Evolutionary conservation across 208 protist species (phyloP).

Genomic region (Herpetomonas tarakana): DNA sequence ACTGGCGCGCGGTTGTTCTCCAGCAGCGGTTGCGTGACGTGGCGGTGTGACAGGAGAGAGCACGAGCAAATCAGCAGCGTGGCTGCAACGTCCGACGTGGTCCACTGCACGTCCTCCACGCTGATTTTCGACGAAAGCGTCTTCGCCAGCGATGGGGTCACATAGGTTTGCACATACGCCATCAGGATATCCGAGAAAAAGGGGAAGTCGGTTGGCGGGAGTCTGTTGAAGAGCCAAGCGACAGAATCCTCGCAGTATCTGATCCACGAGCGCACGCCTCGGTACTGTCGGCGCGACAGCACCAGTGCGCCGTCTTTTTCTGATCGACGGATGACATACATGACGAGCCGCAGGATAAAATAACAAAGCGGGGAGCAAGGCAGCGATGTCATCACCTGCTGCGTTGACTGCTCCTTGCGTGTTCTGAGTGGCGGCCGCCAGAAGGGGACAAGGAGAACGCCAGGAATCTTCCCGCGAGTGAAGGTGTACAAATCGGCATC

Average conservation of each 20-base stretch:
- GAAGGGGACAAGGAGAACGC: slow-evolving; percentile 70
- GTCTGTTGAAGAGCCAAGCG: slow-evolving; percentile 5
- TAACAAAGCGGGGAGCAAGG: slow-evolving; percentile 70
- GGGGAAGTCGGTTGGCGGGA: slow-evolving; percentile 28
- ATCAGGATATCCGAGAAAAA: slow-evolving; percentile 44
- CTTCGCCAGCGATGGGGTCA: slow-evolving; percentile 22
- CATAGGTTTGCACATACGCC: slow-evolving; percentile 57
- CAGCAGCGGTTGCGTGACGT: slow-evolving; percentile 15
- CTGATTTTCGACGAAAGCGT: slow-evolving; percentile 14
- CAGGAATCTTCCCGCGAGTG: slow-evolving; percentile 39
- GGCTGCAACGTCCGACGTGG: slow-evolving; percentile 25
- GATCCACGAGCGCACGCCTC: slow-evolving; percentile 3
- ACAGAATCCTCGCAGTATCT: slow-evolving; percentile 8
- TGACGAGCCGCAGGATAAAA: slow-evolving; percentile 67
- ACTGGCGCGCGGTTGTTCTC: slow-evolving; percentile 27
- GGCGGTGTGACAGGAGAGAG: slow-evolving; percentile 22
- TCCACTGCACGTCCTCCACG: slow-evolving; percentile 47
- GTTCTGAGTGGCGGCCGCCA: slow-evolving; percentile 79
- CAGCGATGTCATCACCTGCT: slow-evolving; percentile 62
- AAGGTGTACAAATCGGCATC: slow-evolving; percentile 54
- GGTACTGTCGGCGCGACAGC: slow-evolving; percentile 2
- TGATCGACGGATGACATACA: slow-evolving; percentile 40
- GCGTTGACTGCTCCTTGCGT: slow-evolving; percentile 48
- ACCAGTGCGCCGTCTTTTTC: slow-evolving; percentile 8
- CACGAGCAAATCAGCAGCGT: slow-evolving; percentile 39